Percentiles rank a stretch among this genome's conserved stretches.
Evolutionary conservation across 768 basidiomycete species (phyloP).

Genomic region (Gymnopilus dilepis): DNA sequence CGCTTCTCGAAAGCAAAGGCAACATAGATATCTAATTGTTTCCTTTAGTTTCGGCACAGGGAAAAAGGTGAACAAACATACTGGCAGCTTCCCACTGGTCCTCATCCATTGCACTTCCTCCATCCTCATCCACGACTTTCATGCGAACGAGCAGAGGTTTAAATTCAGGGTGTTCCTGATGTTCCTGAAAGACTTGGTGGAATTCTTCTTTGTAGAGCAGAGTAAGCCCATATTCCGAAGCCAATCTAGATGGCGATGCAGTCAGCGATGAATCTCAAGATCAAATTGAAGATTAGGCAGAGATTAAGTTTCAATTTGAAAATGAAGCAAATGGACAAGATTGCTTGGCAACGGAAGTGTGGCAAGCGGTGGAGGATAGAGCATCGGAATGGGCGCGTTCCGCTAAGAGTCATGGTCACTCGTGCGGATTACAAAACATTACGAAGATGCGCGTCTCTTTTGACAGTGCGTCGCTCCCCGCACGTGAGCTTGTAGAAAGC

Average conservation of each 20-base stretch:
- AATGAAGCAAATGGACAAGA: background rate
- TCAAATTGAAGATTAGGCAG: background rate
- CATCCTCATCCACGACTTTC: constrained; percentile 87
- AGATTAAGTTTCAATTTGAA: background rate
- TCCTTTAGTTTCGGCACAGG: background rate
- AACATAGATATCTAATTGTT: constrained; percentile 80
- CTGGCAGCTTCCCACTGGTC: constrained; percentile 99
- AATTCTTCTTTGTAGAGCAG: constrained; percentile 87
- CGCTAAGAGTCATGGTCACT: background rate
- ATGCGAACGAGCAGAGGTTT: constrained; percentile 84
- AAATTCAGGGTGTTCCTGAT: constrained; percentile 81
- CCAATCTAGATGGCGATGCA: constrained; percentile 60
- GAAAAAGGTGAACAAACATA: constrained; percentile 47
- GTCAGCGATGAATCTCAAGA: constrained; percentile 12
- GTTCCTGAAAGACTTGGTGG: constrained; percentile 85
- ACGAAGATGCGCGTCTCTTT: background rate
- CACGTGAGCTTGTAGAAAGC: background rate
- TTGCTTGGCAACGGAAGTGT: background rate
- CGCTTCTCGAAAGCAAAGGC: constrained; percentile 90
- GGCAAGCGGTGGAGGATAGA: background rate
- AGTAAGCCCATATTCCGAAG: constrained; percentile 77
- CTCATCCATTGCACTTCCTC: constrained; percentile 91
- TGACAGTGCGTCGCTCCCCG: background rate
- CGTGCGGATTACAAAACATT: background rate
- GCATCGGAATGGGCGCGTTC: background rate